Percentiles rank a stretch among this genome's conserved stretches.
Evolutionary conservation across 2,329 filamentous ascomycete species (phyloP).

Genomic region (Cytospora schulzeri): DNA sequence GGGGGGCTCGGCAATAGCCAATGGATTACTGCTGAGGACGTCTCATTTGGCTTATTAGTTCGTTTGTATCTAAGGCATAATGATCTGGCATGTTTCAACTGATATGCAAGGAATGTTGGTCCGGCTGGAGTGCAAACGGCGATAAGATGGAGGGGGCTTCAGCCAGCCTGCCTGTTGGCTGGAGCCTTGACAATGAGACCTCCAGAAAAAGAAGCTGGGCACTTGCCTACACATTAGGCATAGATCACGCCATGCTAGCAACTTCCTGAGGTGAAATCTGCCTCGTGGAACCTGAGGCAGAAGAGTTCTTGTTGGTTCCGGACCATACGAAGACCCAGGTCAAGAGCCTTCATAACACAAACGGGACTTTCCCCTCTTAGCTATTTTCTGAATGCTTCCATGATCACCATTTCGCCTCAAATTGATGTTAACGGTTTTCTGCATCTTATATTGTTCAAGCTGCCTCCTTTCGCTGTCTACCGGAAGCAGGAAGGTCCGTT

Average conservation of each 20-base stretch:
- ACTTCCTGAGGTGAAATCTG: not conserved
- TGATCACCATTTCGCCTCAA: not conserved
- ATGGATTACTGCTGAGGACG: not conserved
- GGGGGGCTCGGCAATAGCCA: not conserved
- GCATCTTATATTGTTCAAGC: not conserved
- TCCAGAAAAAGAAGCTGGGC: not conserved
- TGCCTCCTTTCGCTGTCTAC: not conserved
- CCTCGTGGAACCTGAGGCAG: not conserved
- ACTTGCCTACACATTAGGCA: not conserved
- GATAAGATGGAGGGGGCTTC: not conserved
- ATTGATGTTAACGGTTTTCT: not conserved
- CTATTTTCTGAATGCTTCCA: not conserved
- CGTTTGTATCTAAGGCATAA: not conserved
- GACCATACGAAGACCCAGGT: not conserved
- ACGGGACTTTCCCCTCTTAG: not conserved
- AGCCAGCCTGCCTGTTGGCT: too few relatives aligned
- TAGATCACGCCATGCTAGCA: not conserved
- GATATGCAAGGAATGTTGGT: not conserved
- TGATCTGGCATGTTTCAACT: not conserved
- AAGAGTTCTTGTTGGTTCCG: not conserved
- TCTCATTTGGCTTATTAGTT: not conserved
- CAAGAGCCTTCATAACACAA: not conserved
- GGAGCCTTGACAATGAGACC: not conserved
- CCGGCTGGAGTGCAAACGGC: not conserved
- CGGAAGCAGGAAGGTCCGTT: not conserved